phyloP scores from a whole-genome alignment of 2,329 filamentous ascomycete species.

The Diaporthe velutina region DNA sequence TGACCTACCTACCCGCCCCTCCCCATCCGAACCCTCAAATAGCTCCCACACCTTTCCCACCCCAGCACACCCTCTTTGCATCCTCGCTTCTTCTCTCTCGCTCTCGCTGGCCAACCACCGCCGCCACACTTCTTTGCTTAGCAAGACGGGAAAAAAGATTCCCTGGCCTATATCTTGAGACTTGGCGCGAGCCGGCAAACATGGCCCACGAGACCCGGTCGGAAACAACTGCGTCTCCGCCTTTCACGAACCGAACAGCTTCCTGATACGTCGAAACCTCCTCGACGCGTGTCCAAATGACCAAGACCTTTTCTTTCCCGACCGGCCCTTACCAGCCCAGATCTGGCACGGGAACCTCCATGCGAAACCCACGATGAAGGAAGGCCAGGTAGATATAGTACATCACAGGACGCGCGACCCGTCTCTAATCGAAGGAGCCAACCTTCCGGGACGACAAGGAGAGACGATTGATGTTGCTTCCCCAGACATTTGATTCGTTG shows the following conservation, averaged over 20 bases:
- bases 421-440: not conserved
- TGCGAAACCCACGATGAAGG: not conserved
- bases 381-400: not conserved
- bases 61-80: not conserved
- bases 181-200: not conserved
- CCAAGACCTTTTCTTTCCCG: not conserved
- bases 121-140: not conserved
- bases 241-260: not conserved
- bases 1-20: conserved; percentile 37
- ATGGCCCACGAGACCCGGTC: not conserved
- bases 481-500: not conserved
- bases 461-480: not conserved
- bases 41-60: not conserved
- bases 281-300: not conserved
- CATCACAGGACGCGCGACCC: not conserved
- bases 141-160: not conserved
- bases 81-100: not conserved
- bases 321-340: too few relatives aligned
- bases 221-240: not conserved
- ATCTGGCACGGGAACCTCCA: not conserved
- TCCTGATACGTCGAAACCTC: not conserved
- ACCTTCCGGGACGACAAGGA: not conserved
- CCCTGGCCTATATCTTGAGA: not conserved
- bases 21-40: not conserved
- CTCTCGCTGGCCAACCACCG: conserved; percentile 3